Evolutionary conservation across 2,329 filamentous ascomycete species (phyloP), one percentile per base, ranked within the genome.

Genomic region (Hypoxylon sp.): DNA sequence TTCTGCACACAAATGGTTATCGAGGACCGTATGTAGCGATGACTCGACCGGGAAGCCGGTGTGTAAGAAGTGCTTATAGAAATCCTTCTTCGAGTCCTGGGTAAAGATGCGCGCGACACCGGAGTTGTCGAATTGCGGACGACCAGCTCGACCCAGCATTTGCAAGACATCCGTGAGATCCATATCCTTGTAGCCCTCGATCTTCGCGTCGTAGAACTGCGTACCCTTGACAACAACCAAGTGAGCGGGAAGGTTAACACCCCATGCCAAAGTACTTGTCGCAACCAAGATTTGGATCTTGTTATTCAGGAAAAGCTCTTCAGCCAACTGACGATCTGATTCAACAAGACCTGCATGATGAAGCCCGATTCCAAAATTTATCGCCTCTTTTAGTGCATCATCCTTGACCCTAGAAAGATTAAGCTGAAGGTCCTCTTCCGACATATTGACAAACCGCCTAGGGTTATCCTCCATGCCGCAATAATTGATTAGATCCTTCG

Each of bases 391-490:
- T 62, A 99, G 81, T 0, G 95, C 93, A 62, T 97, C 93, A 73
- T 99, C 97, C 79, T 98, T 97, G 71, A 98, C 94, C 17, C 94
- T 87, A 1, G 91, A 82, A n/a, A 98, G 88, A 74, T 98, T 96
- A 21, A 95, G 82, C 71, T 96, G 91, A 35, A 99, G 84, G 72
- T 98, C 95, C 13, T 98, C 96, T 78, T 99, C 97, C 2, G 92
- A 92, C 92, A 99, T 97, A 69, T 90, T 89, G 19, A 99, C 86
- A 81, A 99, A 99, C 2, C 95, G 89, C 62, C 96, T 89, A 13
- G 96, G 96, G 74, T 99, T 96, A 76, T 99, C 96, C 78, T 99
- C 96, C 93, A 99, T 97, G 48, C 96, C 96, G 76, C 96, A 99
- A 73, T 94, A 93, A 77, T 98, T 98, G 81, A 99, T 98, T 35